A percentile compares a stretch with the other conserved stretches of the same genome.
Evolutionary conservation across 495 filamentous ascomycete species (phyloP).

Genomic region (Durotheca rogersii): DNA sequence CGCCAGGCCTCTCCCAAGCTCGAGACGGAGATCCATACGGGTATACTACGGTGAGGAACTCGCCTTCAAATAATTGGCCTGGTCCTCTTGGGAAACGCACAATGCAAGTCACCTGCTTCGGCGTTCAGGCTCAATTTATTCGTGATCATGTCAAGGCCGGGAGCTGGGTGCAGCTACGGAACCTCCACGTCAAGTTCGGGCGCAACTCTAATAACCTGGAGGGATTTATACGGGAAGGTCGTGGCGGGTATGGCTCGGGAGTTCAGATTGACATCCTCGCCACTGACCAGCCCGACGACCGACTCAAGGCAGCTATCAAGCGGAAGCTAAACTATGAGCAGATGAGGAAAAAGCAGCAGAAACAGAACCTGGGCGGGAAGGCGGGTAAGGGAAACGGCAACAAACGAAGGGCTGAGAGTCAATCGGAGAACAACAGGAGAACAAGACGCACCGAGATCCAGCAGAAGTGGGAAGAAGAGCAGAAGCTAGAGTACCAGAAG

Average conservation of each 20-base stretch:
- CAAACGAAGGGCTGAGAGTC: conserved; percentile 39
- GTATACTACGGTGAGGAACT: conserved; percentile 21
- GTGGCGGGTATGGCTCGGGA: conserved; percentile 44
- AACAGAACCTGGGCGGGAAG: conserved; percentile 32
- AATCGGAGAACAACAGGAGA: conserved; percentile 28
- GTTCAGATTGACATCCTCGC: conserved; percentile 55
- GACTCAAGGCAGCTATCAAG: conserved; percentile 60
- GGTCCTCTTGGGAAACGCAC: conserved; percentile 77
- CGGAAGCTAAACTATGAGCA: conserved; percentile 65
- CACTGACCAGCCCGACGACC: conserved; percentile 33
- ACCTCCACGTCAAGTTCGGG: conserved; percentile 68
- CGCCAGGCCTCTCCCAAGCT: conserved; percentile 38
- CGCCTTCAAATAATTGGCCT: conserved; percentile 54
- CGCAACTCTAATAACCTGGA: conserved; percentile 60
- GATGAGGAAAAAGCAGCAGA: conserved; percentile 50
- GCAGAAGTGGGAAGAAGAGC: conserved; percentile 36
- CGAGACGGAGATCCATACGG: conserved; percentile 37
- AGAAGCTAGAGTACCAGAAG: conserved; percentile 31
- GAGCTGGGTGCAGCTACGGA: conserved; percentile 64
- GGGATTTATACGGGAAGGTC: conserved; percentile 68
- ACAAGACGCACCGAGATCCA: too few species aligned
- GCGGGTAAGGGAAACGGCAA: conserved; percentile 33
- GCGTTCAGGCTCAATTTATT: conserved; percentile 62
- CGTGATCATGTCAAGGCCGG: conserved; percentile 56
- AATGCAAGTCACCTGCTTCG: conserved; percentile 71